These are phyloP conservation scores for Umbelopsis sp. DNA, from an alignment of 192 early-diverging fungal genomes.

Conservation along the genomic window DNA sequence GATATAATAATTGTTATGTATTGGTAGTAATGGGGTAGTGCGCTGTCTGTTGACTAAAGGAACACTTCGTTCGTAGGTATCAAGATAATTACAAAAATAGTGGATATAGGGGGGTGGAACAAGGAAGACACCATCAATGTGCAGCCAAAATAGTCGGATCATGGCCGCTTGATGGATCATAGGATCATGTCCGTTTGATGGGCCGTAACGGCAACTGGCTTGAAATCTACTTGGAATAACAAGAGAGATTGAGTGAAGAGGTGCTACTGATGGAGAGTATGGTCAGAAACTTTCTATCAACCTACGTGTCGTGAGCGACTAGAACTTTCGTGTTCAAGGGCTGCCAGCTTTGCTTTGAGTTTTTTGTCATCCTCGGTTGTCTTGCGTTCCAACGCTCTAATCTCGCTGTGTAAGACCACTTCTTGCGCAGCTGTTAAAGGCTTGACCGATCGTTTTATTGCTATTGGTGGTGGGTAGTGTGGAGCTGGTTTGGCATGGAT, in stretches of 20 bases:
- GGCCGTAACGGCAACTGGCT: no score
- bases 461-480: constrained; percentile 6
- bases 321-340: neutral
- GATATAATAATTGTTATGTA: neutral
- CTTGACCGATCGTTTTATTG: constrained; percentile 8
- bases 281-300: no score
- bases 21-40: constrained; percentile 6
- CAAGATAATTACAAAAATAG: constrained; percentile 17
- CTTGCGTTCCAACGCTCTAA: constrained; percentile 1
- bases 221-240: no score
- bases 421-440: neutral
- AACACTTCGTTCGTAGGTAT: constrained; percentile 6
- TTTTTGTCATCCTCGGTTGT: constrained; percentile 8
- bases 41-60: neutral
- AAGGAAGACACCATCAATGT: neutral
- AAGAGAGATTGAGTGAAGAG: no score
- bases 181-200: no score
- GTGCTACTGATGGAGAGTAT: no score
- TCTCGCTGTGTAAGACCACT: constrained; percentile 1
- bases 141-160: neutral
- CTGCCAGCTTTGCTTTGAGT: constrained; percentile 3
- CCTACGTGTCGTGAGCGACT: neutral
- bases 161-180: no score
- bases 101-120: neutral
- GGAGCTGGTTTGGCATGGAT: constrained; percentile 12